Evolutionary conservation across 2,329 filamentous ascomycete species (phyloP), one percentile per base, ranked within the genome.

Genomic region (Epichloe elymi): DNA sequence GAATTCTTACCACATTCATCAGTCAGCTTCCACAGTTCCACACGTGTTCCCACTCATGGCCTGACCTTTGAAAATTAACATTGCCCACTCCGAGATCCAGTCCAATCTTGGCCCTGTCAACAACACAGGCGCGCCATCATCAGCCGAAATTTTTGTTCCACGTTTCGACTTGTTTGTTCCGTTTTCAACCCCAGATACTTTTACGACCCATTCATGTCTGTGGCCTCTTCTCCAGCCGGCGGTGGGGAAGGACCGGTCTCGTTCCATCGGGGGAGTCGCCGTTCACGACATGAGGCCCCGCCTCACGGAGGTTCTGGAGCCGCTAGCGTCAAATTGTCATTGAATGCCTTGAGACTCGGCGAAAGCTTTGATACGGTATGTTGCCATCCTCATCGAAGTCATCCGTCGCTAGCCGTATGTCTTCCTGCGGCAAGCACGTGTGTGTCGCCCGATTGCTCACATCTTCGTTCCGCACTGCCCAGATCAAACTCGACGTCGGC

Each of bases 401-500:
- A 12, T 19, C 20, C 8, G 4, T 19, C 36, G 3, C 19, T 17
- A 38, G 14, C 17, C 35, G 19, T 20, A 4, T 11, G 26, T 30
- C 26, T 30, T 30, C 8, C 26, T 10, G 26, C 26, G 26, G 26
- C 8, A 30, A 30, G 26, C 8, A 30, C 26, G 26, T 4, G 10
- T 4, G 3, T 30, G 26, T 30, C 8, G 26, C 8, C 8, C 26
- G 26, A 30, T 30, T 11, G 14, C 35, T n/a, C 45, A 39, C 7
- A 23, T 8, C 3, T 26, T 35, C 14, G n/a, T 19, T 19, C 3
- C 43, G 10, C 17, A 12, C 14, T 36, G 19, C 11, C 14, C 30
- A 54, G 53, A 54, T 54, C 35, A 54, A 52, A 41, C 48, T 54
- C 17, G 50, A 54, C 37, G 51, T 54, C n/a, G 53, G 51, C 20